Evolutionary conservation across 176 grass and related monocot genomes (phyloP).

Genomic region (Triticum turgidum): DNA sequence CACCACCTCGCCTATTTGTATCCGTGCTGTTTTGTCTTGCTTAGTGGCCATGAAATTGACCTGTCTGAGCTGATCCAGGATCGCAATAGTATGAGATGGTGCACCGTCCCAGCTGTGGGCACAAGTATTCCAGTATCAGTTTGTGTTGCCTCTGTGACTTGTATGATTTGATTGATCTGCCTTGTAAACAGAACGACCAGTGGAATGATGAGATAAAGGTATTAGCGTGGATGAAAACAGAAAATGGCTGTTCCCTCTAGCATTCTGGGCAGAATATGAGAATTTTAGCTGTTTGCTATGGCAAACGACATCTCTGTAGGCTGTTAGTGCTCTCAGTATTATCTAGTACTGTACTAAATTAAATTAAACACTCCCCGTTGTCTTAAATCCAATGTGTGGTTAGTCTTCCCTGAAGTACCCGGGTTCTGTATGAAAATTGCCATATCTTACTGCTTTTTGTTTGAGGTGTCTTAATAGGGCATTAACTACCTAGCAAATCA

Average conservation of each 20-base stretch:
- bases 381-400: not conserved
- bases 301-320: not conserved
- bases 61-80: not conserved
- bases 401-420: not conserved
- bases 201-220: not conserved
- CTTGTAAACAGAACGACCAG: not conserved
- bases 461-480: not conserved
- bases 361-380: not conserved
- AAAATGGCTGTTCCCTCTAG: not conserved
- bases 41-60: not conserved
- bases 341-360: not conserved
- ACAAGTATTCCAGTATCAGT: not conserved
- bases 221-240: not conserved
- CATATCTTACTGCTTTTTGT: not conserved
- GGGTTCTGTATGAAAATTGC: not conserved
- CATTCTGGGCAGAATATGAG: not conserved
- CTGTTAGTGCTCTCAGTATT: not conserved
- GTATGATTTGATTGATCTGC: not conserved
- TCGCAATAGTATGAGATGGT: not conserved
- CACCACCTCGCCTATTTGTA: not conserved
- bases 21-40: not conserved
- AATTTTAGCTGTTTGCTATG: not conserved
- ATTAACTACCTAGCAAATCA: not conserved
- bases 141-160: not conserved
- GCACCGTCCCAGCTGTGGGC: not conserved